Base-by-base conservation (phyloP, 192 early-diverging fungal genomes). In the Podila epigama region DNA sequence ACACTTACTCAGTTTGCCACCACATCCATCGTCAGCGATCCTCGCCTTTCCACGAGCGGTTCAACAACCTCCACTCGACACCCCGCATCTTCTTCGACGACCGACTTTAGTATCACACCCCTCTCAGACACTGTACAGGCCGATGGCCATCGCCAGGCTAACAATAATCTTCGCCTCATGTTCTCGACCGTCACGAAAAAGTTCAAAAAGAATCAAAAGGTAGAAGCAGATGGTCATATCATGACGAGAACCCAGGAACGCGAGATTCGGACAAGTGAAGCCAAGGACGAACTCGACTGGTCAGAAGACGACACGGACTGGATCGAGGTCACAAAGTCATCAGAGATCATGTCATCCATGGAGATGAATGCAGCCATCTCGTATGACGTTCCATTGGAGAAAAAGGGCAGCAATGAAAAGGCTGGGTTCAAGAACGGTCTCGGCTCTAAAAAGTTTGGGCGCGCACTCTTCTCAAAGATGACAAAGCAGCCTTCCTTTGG, bases 141-240 rank as follows among this genome's bases (percentile, higher is more conserved):
- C 12, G 70, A 80, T 27, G 59, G 61, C 1, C 35, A 51, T n/a
- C 70, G 69, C 15, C 70, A 68, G 29, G 79, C 55, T 29, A 80
- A 80, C 60, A 63, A 54, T 50, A 77, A 75, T n/a, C 64, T 84
- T 2, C 69, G 70, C 3, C 71, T 86, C n/a, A 64, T 86, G 59
- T 66, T 86, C 15, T 82, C 81, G 16, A 79, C 85, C 27, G 72
- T 86, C 15, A 81, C 82, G 8, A 84, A 82, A 63, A 86, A 84
- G 64, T 72, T 86, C 33, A 70, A 80, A 28, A 80, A 69, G 58
- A 80, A 55, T 22, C 69, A 80, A 50, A 59, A 53, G 25, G 72
- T 75, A 29, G 58, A 68, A 32, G 37, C 52, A 1, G 72, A 75
- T 25, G 60, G 72, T 27, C 53, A 58, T 12, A 37, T 75, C n/a